These are phyloP conservation scores for Tripterygium wilfordii DNA, from an alignment of 177 flowering plant species.

Conservation along the genomic window DNA sequence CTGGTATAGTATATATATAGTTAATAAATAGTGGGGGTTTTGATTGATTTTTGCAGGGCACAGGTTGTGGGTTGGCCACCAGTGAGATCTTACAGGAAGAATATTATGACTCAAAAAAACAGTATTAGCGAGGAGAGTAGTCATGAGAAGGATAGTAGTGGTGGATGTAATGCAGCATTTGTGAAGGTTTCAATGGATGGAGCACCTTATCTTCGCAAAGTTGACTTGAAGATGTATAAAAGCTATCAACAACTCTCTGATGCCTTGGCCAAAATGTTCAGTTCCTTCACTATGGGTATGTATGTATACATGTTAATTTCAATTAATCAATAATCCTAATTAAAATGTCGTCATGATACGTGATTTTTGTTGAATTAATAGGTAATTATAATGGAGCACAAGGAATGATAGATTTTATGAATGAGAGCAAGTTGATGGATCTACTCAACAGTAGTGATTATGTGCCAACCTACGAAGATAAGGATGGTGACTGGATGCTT, in stretches of 20 bases:
- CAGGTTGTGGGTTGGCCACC: constrained; percentile 97
- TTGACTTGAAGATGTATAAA: constrained; percentile 75
- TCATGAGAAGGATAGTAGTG: constrained; percentile 34
- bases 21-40: no score
- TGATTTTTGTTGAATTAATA: constrained; percentile 6
- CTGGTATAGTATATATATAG: no score
- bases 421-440: constrained; percentile 88
- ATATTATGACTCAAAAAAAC: constrained; percentile 62
- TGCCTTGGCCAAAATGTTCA: constrained; percentile 87
- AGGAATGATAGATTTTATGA: constrained; percentile 94
- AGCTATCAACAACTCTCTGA: constrained; percentile 79
- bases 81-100: constrained; percentile 73
- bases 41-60: no score
- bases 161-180: no score
- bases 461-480: constrained; percentile 82
- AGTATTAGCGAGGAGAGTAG: constrained; percentile 27
- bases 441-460: constrained; percentile 77
- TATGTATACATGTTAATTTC: no score
- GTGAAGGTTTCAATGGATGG: constrained; percentile 96
- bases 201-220: constrained; percentile 91
- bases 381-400: constrained; percentile 66
- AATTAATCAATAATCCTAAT: no score
- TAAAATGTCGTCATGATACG: no score
- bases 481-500: constrained; percentile 93
- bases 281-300: constrained; percentile 88